Percentiles rank a stretch among this genome's conserved stretches.
Evolutionary conservation across 2,329 filamentous ascomycete species (phyloP).

Genomic region (Botrytis hyacinthi): DNA sequence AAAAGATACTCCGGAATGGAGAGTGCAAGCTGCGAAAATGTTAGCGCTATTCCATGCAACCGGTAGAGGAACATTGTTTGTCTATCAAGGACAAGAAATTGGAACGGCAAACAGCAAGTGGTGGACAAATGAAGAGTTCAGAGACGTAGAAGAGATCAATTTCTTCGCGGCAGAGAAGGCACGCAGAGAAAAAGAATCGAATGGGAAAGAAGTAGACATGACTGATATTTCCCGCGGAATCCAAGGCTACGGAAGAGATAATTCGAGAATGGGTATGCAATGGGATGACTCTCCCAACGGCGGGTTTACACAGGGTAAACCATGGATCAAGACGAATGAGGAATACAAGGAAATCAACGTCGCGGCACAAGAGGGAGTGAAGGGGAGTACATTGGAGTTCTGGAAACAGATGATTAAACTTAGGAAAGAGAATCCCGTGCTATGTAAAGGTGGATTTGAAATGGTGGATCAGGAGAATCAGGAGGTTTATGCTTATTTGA

Average conservation of each 20-base stretch:
- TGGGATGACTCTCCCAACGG: constrained; percentile 61
- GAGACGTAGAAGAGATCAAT: constrained; percentile 61
- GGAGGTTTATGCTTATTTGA: constrained; percentile 19
- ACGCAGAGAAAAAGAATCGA: constrained; percentile 35
- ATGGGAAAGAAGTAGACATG: constrained; percentile 35
- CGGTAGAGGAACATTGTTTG: constrained; percentile 54
- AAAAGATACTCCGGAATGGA: constrained; percentile 42
- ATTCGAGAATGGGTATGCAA: constrained; percentile 67
- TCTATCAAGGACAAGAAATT: constrained; percentile 61
- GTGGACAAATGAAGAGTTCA: constrained; percentile 65
- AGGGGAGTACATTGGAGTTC: constrained; percentile 24
- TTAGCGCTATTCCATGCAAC: constrained; percentile 50
- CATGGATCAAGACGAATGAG: constrained; percentile 61
- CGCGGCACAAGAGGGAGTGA: constrained; percentile 17
- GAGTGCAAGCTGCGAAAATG: constrained; percentile 50
- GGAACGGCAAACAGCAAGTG: constrained; percentile 56
- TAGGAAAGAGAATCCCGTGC: constrained; percentile 25
- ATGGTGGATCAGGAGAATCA: constrained; percentile 20
- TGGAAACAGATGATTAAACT: constrained; percentile 25
- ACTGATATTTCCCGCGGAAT: constrained; percentile 47
- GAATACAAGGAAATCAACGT: constrained; percentile 51
- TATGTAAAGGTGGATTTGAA: constrained; percentile 30
- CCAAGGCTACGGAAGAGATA: constrained; percentile 62
- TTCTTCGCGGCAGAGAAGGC: constrained; percentile 38
- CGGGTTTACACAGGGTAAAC: constrained; percentile 54